Percentiles rank a stretch among this genome's conserved stretches.
Conservation (phyloP, 805 yeast genomes). For the Ogataea thermomethanolica region DNA sequence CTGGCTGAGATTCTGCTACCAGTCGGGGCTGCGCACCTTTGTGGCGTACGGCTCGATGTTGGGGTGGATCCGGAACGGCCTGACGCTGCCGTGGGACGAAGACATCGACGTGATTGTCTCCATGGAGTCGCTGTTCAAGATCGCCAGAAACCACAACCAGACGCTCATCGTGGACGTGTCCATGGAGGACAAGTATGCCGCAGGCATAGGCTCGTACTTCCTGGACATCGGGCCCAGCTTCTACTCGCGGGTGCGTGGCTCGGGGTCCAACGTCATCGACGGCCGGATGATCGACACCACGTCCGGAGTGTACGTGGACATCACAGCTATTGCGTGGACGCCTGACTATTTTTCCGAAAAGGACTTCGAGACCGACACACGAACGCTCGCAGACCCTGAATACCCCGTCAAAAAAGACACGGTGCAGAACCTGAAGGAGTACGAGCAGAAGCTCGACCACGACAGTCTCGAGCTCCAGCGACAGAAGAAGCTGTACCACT, state of each 20-base stretch:
- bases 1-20: constrained; percentile 46
- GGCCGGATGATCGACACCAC: constrained; percentile 64
- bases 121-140: constrained; percentile 39
- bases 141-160: constrained; percentile 49
- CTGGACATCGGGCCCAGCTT: constrained; percentile 46
- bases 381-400: constrained; percentile 22
- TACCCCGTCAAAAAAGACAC: constrained; percentile 12
- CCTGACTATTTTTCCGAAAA: constrained; percentile 30
- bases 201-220: constrained; percentile 56
- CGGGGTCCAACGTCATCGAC: constrained; percentile 57
- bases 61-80: constrained; percentile 64
- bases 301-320: constrained; percentile 63
- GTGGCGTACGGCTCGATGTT: constrained; percentile 63
- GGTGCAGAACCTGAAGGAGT: constrained; percentile 15
- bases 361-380: constrained; percentile 16
- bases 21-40: constrained; percentile 52
- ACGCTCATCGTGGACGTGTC: constrained; percentile 43
- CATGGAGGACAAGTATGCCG: constrained; percentile 28
- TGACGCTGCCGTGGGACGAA: constrained; percentile 62
- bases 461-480: constrained; percentile 22
- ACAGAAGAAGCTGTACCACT: constrained; percentile 36
- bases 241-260: constrained; percentile 48
- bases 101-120: constrained; percentile 68
- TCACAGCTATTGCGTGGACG: constrained; percentile 52
- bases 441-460: constrained; percentile 13